phyloP scores from a whole-genome alignment of 1,284 basidiomycete species.

The Moesziomyces sp. region DNA sequence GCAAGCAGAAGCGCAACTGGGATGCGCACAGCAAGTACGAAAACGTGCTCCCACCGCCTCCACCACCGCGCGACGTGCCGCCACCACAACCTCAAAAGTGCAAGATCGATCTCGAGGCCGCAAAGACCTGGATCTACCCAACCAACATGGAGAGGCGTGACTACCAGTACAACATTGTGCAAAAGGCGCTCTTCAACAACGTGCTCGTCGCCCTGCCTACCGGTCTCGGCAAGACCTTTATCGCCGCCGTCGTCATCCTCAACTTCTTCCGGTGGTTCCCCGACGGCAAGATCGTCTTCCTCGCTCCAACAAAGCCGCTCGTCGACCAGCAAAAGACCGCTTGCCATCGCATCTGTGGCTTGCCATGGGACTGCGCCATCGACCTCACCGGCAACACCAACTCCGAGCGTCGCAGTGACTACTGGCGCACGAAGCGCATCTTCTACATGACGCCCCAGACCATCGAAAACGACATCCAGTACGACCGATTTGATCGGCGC shows the following conservation, averaged over 20 bases:
- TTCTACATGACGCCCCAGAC: constrained; percentile 99
- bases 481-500: constrained; percentile 78
- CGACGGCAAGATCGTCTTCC: constrained; percentile 77
- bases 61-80: constrained; percentile 14
- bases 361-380: constrained; percentile 84
- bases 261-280: constrained; percentile 67
- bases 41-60: constrained; percentile 12
- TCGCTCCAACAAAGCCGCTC: constrained; percentile 94
- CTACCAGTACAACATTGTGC: constrained; percentile 95
- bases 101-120: constrained; percentile 78
- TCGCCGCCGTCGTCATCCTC: constrained; percentile 92
- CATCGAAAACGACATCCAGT: constrained; percentile 84
- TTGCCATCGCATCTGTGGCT: constrained; percentile 92
- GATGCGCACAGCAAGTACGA: constrained; percentile 24
- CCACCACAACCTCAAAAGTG: constrained; percentile 47
- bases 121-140: constrained; percentile 90
- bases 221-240: constrained; percentile 97
- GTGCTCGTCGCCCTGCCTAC: constrained; percentile 94
- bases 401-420: constrained; percentile 45
- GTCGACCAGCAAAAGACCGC: constrained; percentile 89
- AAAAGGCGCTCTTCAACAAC: constrained; percentile 87
- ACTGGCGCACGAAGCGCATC: constrained; percentile 85
- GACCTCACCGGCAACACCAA: constrained; percentile 80
- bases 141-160: constrained; percentile 86
- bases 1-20: constrained; percentile 21